These are phyloP conservation scores for Amaranthus hypochondriacus DNA, from an alignment of 148 eudicot species.

Conservation along the genomic window DNA sequence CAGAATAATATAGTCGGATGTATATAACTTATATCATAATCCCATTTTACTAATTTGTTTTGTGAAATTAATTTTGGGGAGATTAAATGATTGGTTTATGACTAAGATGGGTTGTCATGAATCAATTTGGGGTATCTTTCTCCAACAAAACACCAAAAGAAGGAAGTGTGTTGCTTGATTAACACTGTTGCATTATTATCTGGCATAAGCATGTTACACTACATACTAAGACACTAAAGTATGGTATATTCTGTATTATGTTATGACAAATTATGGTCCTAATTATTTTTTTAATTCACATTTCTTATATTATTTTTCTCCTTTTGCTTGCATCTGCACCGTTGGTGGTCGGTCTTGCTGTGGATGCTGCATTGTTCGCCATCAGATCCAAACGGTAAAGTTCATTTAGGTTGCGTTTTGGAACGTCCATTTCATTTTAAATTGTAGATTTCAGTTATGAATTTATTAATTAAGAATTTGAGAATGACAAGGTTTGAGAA, in stretches of 20 bases:
- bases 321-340: neutral
- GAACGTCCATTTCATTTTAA: no score
- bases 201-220: conserved; percentile 4
- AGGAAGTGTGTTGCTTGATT: neutral
- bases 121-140: neutral
- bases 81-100: neutral
- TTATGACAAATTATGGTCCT: conserved; percentile 9
- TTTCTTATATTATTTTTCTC: conserved; percentile 13
- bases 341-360: conserved; percentile 13
- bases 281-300: neutral
- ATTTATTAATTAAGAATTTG: no score
- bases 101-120: conserved; percentile 3
- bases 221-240: neutral
- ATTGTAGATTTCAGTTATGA: no score
- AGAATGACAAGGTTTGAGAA: no score
- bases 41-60: no score
- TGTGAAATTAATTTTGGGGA: no score
- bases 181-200: conserved; percentile 1
- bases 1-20: no score
- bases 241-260: conserved; percentile 10
- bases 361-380: conserved; percentile 16
- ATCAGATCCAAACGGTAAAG: conserved; percentile 63
- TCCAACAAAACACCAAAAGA: neutral
- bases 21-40: no score
- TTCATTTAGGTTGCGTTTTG: neutral